These are phyloP conservation scores for Pythium chondricola DNA, from an alignment of 352 stramenopile genomes.

Conservation along the genomic window DNA sequence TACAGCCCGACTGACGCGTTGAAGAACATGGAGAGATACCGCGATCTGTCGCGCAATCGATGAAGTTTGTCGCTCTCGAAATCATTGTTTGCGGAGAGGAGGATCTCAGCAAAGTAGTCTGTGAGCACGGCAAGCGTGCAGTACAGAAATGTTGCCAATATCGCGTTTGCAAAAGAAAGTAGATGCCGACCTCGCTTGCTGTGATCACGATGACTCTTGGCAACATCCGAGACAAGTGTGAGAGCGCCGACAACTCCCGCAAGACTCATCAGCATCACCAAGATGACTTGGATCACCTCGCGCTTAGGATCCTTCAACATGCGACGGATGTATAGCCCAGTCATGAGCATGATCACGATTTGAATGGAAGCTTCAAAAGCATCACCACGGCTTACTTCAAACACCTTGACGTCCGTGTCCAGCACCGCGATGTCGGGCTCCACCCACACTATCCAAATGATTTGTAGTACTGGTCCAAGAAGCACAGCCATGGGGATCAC, in stretches of 20 bases:
- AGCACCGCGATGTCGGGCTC: background rate
- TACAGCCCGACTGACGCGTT: constrained; percentile 14
- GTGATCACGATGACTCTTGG: constrained; percentile 9
- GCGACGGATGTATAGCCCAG: constrained; percentile 17
- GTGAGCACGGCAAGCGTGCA: constrained; percentile 23
- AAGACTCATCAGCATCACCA: constrained; percentile 12
- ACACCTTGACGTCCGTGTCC: background rate
- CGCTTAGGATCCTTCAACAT: constrained; percentile 10
- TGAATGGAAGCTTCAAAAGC: constrained; percentile 10
- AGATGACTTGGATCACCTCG: constrained; percentile 18
- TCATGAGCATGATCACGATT: constrained; percentile 7
- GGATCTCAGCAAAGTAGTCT: constrained; percentile 23
- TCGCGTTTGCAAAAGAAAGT: constrained; percentile 22
- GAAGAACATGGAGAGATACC: constrained; percentile 6
- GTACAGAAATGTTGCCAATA: constrained; percentile 25
- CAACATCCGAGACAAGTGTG: constrained; percentile 16
- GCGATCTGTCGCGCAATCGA: constrained; percentile 1
- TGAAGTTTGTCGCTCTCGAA: constrained; percentile 4
- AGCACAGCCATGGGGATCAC: constrained; percentile 11
- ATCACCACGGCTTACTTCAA: constrained; percentile 4
- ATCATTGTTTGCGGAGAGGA: constrained; percentile 8
- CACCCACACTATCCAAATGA: constrained; percentile 12
- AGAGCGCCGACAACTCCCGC: constrained; percentile 12
- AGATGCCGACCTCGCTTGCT: constrained; percentile 11
- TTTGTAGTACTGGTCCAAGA: constrained; percentile 7